phyloP scores from a whole-genome alignment of 1,139 yeast genomes.

The Candida buenavistaensis region DNA sequence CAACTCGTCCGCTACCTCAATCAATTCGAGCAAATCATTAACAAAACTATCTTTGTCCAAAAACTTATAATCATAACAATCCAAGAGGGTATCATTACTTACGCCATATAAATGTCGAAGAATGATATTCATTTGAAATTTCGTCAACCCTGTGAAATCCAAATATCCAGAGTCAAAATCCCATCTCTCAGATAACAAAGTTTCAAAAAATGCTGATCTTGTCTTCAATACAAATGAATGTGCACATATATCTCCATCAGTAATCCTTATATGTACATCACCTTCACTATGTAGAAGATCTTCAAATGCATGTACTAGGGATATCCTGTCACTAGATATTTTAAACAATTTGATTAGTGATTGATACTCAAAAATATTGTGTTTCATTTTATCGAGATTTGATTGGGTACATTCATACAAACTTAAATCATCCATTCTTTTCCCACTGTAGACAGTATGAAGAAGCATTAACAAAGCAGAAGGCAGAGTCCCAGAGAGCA shows the following conservation, averaged over 20 bases:
- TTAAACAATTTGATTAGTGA: conserved; percentile 9
- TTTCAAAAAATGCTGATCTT: conserved; percentile 65
- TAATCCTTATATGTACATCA: conserved; percentile 30
- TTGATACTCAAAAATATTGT: conserved; percentile 12
- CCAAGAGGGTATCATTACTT: conserved; percentile 45
- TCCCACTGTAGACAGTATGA: conserved; percentile 36
- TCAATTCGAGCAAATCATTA: conserved; percentile 55
- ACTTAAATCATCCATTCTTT: conserved; percentile 16
- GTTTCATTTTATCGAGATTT: conserved; percentile 11
- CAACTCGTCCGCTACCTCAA: conserved; percentile 66
- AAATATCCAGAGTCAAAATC: conserved; percentile 22
- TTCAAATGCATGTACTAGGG: conserved; percentile 13
- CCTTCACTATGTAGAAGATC: conserved; percentile 15
- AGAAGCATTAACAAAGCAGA: conserved; percentile 32
- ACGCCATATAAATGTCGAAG: conserved; percentile 62
- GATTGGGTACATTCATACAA: conserved; percentile 11
- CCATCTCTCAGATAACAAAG: conserved; percentile 62
- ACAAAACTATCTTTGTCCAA: conserved; percentile 43
- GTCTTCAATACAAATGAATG: conserved; percentile 54
- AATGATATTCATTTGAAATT: conserved; percentile 49
- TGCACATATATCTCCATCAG: conserved; percentile 42
- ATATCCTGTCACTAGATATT: conserved; percentile 2
- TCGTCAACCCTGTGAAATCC: conserved; percentile 46
- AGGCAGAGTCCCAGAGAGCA: conserved; percentile 20
- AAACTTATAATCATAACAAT: conserved; percentile 24